Evolutionary conservation across 2,329 filamentous ascomycete genomes (phyloP).

Genomic region (Xylariomycetidae sp.): DNA sequence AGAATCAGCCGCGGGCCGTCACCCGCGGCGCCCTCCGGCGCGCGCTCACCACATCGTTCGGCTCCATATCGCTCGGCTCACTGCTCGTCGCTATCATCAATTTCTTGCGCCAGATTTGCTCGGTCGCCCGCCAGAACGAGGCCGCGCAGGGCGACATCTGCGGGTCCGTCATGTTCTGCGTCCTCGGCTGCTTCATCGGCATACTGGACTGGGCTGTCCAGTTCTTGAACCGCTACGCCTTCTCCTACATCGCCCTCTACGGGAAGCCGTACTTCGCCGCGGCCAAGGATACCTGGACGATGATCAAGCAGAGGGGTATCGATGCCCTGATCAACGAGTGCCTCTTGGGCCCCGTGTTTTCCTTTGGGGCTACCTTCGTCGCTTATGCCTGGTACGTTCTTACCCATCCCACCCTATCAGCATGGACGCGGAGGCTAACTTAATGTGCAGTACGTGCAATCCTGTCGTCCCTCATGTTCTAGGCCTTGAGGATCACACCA

Average conservation of each 20-base stretch:
- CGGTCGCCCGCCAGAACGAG: constrained; percentile 63
- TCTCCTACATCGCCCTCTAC: constrained; percentile 88
- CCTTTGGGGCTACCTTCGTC: constrained; percentile 61
- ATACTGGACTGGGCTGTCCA: constrained; percentile 80
- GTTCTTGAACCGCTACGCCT: constrained; percentile 89
- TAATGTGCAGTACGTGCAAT: too few species aligned
- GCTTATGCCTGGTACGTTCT: constrained; percentile 80
- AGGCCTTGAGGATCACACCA: too few species aligned
- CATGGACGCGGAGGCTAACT: too few species aligned
- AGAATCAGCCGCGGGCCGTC: constrained; percentile 66
- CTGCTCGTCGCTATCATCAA: constrained; percentile 84
- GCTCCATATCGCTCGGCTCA: constrained; percentile 82
- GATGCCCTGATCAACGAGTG: constrained; percentile 89
- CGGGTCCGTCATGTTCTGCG: constrained; percentile 59
- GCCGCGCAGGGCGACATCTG: constrained; percentile 63
- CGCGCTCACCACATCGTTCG: constrained; percentile 84
- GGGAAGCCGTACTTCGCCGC: constrained; percentile 82
- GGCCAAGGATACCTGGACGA: constrained; percentile 79
- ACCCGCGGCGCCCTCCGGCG: constrained; percentile 80
- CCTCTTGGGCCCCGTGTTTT: constrained; percentile 63
- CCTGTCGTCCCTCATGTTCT: too few species aligned
- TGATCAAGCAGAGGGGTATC: constrained; percentile 89
- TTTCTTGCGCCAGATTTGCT: constrained; percentile 73
- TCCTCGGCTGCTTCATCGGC: constrained; percentile 69
- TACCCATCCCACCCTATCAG: too few species aligned